Percentiles rank a stretch among this genome's conserved stretches.
Evolutionary conservation across 306 rosid species (phyloP).

Genomic region (Sicyos edulis): DNA sequence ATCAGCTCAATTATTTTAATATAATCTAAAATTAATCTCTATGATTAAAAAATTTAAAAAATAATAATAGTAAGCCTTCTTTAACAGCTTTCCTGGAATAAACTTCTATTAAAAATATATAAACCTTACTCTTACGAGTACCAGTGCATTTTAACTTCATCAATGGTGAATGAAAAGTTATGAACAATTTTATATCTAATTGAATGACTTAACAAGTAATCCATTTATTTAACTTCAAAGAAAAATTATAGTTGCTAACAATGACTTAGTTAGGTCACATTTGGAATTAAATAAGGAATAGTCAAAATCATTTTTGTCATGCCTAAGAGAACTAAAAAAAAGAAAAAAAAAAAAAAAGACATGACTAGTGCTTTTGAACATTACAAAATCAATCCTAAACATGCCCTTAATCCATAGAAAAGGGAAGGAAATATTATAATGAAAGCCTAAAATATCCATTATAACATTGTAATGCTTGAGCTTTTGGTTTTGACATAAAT

Average conservation of each 20-base stretch:
- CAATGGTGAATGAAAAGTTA: background rate
- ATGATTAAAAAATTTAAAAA: too few species aligned
- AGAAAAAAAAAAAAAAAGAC: too few species aligned
- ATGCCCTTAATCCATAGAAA: background rate
- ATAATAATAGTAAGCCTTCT: too few species aligned
- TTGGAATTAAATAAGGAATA: too few species aligned
- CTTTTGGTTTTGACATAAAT: conserved; percentile 1
- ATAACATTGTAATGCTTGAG: conserved; percentile 1
- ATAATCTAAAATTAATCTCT: too few species aligned
- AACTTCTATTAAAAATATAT: too few species aligned
- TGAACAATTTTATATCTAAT: background rate
- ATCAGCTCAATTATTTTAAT: too few species aligned
- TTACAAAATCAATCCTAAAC: too few species aligned
- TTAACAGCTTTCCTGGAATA: too few species aligned
- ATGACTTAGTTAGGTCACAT: background rate
- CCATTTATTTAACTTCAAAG: background rate
- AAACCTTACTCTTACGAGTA: background rate
- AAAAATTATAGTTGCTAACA: background rate
- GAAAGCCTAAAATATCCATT: background rate
- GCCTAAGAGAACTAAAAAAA: too few species aligned
- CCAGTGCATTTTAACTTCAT: background rate
- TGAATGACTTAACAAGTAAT: background rate
- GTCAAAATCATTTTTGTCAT: too few species aligned
- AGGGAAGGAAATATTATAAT: background rate
- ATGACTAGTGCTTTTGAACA: too few species aligned